Evolutionary conservation across 352 stramenopile species (phyloP).

Genomic region (Globisporangium takayamanum): DNA sequence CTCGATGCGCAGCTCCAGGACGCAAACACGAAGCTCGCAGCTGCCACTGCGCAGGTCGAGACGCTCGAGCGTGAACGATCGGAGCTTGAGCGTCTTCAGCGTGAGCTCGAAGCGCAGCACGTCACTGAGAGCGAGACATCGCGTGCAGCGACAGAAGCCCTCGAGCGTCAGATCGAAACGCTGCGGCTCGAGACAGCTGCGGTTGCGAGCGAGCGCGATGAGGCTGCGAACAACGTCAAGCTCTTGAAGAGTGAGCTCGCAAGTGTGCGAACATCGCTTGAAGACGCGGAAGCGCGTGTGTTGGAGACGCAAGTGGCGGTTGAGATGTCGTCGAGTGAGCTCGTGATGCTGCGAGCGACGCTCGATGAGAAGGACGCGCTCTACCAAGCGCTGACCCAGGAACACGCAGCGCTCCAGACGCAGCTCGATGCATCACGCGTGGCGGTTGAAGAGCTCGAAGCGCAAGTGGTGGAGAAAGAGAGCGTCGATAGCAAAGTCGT

Average conservation of each 20-base stretch:
- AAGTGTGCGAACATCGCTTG: neutral
- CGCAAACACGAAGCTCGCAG: slow-evolving; percentile 11
- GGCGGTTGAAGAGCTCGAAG: slow-evolving; percentile 10
- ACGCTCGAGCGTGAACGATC: slow-evolving; percentile 10
- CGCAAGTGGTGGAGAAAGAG: slow-evolving; percentile 8
- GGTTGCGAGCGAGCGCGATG: neutral
- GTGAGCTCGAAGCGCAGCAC: slow-evolving; percentile 4
- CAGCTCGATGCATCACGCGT: neutral
- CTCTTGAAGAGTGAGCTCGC: neutral
- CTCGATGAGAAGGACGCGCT: slow-evolving; percentile 3
- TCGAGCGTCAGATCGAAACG: slow-evolving; percentile 4
- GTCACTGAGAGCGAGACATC: slow-evolving; percentile 6
- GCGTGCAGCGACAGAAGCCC: neutral
- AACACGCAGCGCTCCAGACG: neutral
- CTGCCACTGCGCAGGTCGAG: slow-evolving; percentile 12
- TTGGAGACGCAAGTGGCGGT: neutral
- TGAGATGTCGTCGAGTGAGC: neutral
- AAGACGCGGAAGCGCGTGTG: slow-evolving; percentile 1
- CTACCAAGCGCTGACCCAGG: neutral
- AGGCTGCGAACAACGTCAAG: neutral
- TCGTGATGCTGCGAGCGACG: neutral
- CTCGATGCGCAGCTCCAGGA: slow-evolving; percentile 8
- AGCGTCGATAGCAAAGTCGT: slow-evolving; percentile 1
- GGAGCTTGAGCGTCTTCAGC: slow-evolving; percentile 2
- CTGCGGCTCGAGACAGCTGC: neutral